These are phyloP conservation scores for Talaromyces wortmannii DNA, from an alignment of 495 filamentous ascomycete species.

Conservation along the genomic window DNA sequence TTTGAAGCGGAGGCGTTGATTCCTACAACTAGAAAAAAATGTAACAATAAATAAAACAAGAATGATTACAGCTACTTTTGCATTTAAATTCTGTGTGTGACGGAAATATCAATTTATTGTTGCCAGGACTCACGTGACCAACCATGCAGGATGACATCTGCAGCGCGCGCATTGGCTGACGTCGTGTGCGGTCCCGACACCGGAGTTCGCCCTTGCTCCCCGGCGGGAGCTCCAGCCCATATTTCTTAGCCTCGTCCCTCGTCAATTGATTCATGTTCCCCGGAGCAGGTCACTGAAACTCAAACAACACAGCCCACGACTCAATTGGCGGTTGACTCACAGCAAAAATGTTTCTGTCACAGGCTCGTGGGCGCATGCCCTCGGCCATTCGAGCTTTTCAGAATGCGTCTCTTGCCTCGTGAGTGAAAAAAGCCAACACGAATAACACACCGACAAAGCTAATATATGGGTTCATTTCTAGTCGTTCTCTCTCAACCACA, in stretches of 20 bases:
- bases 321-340: too few species aligned
- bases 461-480: slow-evolving; percentile 6
- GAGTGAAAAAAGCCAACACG: not conserved
- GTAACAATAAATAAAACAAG: too few species aligned
- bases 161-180: not conserved
- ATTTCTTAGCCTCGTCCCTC: not conserved
- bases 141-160: too few species aligned
- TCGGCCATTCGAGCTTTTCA: slow-evolving; percentile 26
- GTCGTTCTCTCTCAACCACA: slow-evolving; percentile 43
- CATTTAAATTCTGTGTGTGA: too few species aligned
- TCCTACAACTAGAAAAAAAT: too few species aligned
- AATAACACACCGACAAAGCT: not conserved
- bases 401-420: slow-evolving; percentile 1
- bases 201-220: slow-evolving; percentile 1
- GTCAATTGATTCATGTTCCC: not conserved
- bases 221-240: not conserved
- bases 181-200: not conserved
- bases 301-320: not conserved
- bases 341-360: slow-evolving; percentile 30
- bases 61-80: too few species aligned
- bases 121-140: too few species aligned
- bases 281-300: not conserved
- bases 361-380: slow-evolving; percentile 34
- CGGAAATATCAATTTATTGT: too few species aligned
- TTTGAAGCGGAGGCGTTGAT: too few species aligned